Base-by-base conservation (phyloP, 2,329 filamentous ascomycete species). In the Pyrenochaeta sp. region DNA sequence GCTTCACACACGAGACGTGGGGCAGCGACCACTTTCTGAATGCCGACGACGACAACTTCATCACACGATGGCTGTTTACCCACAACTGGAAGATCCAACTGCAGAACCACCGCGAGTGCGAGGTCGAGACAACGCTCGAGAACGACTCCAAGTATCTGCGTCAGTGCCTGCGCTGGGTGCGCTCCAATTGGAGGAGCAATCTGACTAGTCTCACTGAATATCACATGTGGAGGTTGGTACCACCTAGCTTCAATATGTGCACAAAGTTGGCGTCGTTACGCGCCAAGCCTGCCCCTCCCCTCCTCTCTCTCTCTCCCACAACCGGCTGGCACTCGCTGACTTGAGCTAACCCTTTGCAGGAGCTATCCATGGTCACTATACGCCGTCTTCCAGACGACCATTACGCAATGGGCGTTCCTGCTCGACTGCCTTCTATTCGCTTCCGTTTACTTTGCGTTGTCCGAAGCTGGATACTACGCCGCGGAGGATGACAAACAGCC, bases 111-210 rank as follows among this genome's bases (percentile, higher is more conserved):
- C 86, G 85, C 42, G 91, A 96, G 72, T 96, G 91, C 68, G 74
- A 77, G 54, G 89, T 98, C 56, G 88, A 95, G 79, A 98, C 94
- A 21, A 97, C 93, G 2, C 83, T 98, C 35, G 94, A 97, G 76
- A 90, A 94, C 74, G 90, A 93, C 72, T 81, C 84, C 51, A 96
- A 93, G 71, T 98, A 96, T 72, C 81, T 98, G 60, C 94, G 91
- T 73, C 94, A 98, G 78, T 98, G 94, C 77, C 87, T 94, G 41
- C 86, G 94, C 42, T 98, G 94, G 94, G 92, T 95, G 37, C 88
- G 94, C 69, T 97, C 93, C 82, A 98, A 98, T 78, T 98, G 94
- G 94, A 85, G 94, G 72, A 97, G 92, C 81, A 98, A 98, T 77
- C 88, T 92, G 77, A 97, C 92, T 46, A 97, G 92, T 76, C 83